These are phyloP conservation scores for Sclerotinia sclerotiorum DNA, from an alignment of 2,329 filamentous ascomycete genomes.

Conservation along the genomic window DNA sequence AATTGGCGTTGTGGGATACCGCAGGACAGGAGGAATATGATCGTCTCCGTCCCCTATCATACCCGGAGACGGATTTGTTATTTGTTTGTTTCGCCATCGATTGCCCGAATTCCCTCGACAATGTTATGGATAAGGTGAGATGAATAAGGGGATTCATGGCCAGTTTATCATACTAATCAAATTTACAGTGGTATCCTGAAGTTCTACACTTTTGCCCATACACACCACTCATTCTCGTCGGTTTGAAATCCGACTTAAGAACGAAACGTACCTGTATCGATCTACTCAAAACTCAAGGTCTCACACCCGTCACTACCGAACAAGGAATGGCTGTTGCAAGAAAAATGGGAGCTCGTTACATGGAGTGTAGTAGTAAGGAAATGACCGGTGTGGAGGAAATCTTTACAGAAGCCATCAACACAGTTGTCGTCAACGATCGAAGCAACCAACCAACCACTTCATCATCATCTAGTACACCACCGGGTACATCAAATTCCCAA, in stretches of 20 bases:
- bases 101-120: constrained; percentile 96
- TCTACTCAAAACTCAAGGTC: constrained; percentile 94
- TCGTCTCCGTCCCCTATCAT: constrained; percentile 89
- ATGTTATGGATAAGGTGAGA: constrained; percentile 95
- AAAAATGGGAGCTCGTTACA: constrained; percentile 93
- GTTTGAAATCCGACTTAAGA: constrained; percentile 94
- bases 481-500: constrained; percentile 41
- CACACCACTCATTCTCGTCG: constrained; percentile 91
- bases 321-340: constrained; percentile 85
- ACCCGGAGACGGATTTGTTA: constrained; percentile 95
- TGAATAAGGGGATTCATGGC: not conserved
- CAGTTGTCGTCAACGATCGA: constrained; percentile 78
- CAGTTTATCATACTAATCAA: constrained; percentile 20
- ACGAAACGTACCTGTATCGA: constrained; percentile 96
- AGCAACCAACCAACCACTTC: constrained; percentile 48
- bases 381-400: constrained; percentile 96
- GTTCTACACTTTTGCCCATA: constrained; percentile 98
- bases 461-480: constrained; percentile 25
- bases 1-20: constrained; percentile 97
- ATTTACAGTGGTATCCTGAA: constrained; percentile 89
- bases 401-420: constrained; percentile 88
- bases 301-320: constrained; percentile 89
- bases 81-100: constrained; percentile 99
- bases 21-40: constrained; percentile 99
- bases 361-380: constrained; percentile 98